Base-by-base conservation (phyloP, 192 early-diverging fungal genomes). In the Lobosporangium transversale region DNA sequence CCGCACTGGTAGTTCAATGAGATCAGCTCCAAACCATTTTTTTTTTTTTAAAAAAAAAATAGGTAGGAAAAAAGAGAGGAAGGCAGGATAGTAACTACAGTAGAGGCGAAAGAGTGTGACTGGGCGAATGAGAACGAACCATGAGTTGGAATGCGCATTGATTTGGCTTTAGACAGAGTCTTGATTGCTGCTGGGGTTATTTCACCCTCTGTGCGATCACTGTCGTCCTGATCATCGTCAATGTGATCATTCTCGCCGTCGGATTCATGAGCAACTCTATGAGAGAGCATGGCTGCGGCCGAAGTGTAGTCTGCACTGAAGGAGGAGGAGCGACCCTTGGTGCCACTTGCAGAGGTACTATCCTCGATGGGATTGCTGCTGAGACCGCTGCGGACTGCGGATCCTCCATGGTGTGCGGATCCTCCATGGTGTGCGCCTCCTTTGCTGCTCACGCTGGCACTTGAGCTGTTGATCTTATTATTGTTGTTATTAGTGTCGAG, bases 201-300 rank as follows among this genome's bases (percentile, higher is more conserved):
- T 31, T 76, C 73, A 29, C 64, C 64, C 48, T 76, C 73, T n/a
- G 73, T 76, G 29, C 65, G 73, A 47, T 76, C 73, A 35, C 73
- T 76, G 73, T 76, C 73, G 4, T 76, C 64, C 21, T 76, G 64
- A 18, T 76, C 58, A 2, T 59, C 43, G 49, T 55, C 50, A n/a
- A n/a, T n/a, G 20, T 52, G 11, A 4, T 44, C 69, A 20, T 30
- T 14, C 29, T 67, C 73, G 27, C 48, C 62, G 40, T 76, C 73
- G 14, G 57, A 43, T 14, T 67, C 73, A 29, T 76, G 58, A 35
- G 58, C 67, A 59, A 76, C 62, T 33, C 73, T 58, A 30, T 53
- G 52, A 3, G 65, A 76, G 29, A 76, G 73, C 9, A 56, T 24
- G 21, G 59, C 32, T 7, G 58, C 35, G 15, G 43, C 58, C 4